phyloP scores from a whole-genome alignment of 2,329 filamentous ascomycete species.

The Paradendryphiella salina region DNA sequence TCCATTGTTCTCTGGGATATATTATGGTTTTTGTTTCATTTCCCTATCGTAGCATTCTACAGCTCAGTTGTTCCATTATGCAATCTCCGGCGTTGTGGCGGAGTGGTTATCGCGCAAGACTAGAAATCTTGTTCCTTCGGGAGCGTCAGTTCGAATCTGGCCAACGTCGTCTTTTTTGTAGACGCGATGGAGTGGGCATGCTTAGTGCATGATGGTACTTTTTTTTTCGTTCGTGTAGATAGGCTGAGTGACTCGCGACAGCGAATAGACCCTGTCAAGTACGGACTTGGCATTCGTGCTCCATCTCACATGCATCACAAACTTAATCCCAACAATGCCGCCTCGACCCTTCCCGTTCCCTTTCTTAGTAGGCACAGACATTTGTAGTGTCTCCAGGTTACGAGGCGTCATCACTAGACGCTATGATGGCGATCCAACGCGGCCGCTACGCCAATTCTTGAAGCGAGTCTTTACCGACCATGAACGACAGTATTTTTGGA shows the following conservation, averaged over 20 bases:
- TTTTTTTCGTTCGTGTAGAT: neutral
- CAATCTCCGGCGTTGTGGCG: slow-evolving; percentile 41
- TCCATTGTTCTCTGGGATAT: too few relatives aligned
- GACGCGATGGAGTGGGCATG: too few relatives aligned
- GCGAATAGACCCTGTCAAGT: neutral
- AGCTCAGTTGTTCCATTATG: neutral
- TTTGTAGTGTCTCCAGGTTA: slow-evolving; percentile 72
- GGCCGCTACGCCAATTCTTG: slow-evolving; percentile 26
- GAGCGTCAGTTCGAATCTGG: slow-evolving; percentile 49
- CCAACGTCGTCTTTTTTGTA: slow-evolving; percentile 42
- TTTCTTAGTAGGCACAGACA: slow-evolving; percentile 75
- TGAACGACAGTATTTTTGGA: slow-evolving; percentile 38
- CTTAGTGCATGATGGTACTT: neutral
- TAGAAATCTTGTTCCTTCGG: slow-evolving; percentile 51
- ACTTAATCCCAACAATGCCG: slow-evolving; percentile 41
- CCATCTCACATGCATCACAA: neutral
- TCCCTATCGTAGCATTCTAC: slow-evolving; percentile 5
- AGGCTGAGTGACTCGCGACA: neutral
- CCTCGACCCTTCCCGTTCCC: slow-evolving; percentile 64
- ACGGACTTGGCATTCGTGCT: neutral
- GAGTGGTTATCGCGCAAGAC: slow-evolving; percentile 51
- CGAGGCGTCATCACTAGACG: slow-evolving; percentile 56
- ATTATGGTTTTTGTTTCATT: rapidly evolving
- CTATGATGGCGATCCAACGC: slow-evolving; percentile 2
- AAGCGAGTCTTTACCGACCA: slow-evolving; percentile 36